Base-by-base conservation (phyloP, 495 filamentous ascomycete species). In the Trichoderma virens region DNA sequence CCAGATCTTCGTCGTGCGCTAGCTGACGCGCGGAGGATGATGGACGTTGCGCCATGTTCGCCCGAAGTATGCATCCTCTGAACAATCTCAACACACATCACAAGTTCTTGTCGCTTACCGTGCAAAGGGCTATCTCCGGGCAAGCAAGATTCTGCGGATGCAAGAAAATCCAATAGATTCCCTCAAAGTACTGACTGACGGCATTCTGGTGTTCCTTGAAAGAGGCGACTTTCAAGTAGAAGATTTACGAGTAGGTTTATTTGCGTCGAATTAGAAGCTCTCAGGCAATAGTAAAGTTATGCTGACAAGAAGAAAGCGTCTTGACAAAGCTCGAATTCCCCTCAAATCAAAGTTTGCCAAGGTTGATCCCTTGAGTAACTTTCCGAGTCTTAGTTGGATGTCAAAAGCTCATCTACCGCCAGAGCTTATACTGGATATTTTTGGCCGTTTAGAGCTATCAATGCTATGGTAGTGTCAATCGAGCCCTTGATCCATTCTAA, bases 91-190 rank as follows among this genome's bases (percentile, higher is more conserved):
- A 20, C 6, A 31, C 9, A 35, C 23, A 32, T 14, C 13, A 5
- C 28, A 1, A 23, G 41, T 31, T 27, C 41, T n/a, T 59, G n/a
- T 63, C 6, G n/a, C 61, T 30, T 13, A 27, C 27, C 11, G 5
- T 32, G 11, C 9, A 20, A 27, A 64, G 63, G 63, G 63, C 20
- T 64, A 64, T 32, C 51, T 64, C 9, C 63, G 63, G 7, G 32
- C 59, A 31, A 38, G 9, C 20, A 60, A 64, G 20, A 23, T 60
- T 14, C 11, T 35, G 8, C 51, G 63, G 8, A 14, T 43, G 18
- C 32, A 64, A 14, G 8, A 27, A 6, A 31, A 60, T 3, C 7
- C 56, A n/a, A 13, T 23, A 31, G 32, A 41, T 9, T 51, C 51
- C 16, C 60, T 56, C 16, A 16, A 60, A 8, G 20, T 64, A 20